Evolutionary conservation across 345 rosid genomes (phyloP).

Genomic region (Odontarrhena argentea): DNA sequence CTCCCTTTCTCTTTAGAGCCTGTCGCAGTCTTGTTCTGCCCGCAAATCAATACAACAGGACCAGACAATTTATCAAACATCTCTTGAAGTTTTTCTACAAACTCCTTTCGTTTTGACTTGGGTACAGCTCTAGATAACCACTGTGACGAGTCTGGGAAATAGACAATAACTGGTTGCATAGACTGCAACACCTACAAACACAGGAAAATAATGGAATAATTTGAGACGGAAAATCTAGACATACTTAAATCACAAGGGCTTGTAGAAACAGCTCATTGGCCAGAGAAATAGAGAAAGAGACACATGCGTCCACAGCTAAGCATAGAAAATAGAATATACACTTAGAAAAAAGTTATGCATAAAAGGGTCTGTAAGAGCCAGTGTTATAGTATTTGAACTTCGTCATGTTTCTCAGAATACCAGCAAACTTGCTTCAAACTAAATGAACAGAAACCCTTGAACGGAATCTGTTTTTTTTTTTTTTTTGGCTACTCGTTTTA

Average conservation of each 20-base stretch:
- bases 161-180: slow-evolving; percentile 79
- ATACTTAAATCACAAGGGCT: not conserved
- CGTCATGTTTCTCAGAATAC: not conserved
- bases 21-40: slow-evolving; percentile 76
- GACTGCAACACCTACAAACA: slow-evolving; percentile 76
- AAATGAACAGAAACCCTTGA: slow-evolving; percentile 7
- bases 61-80: slow-evolving; percentile 79
- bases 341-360: not conserved
- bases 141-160: slow-evolving; percentile 84
- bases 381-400: not conserved
- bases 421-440: not conserved
- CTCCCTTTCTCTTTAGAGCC: slow-evolving; percentile 81
- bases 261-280: not conserved
- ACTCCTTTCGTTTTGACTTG: slow-evolving; percentile 68
- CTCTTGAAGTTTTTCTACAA: slow-evolving; percentile 69
- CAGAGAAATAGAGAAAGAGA: not conserved
- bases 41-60: slow-evolving; percentile 88
- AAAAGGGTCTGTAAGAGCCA: not conserved
- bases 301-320: not conserved
- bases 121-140: slow-evolving; percentile 97
- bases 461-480: not conserved
- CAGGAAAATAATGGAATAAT: slow-evolving; percentile 28
- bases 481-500: not conserved
- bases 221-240: not conserved
- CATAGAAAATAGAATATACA: not conserved